phyloP scores from a whole-genome alignment of 345 rosid genomes.

The Salix dunnii region DNA sequence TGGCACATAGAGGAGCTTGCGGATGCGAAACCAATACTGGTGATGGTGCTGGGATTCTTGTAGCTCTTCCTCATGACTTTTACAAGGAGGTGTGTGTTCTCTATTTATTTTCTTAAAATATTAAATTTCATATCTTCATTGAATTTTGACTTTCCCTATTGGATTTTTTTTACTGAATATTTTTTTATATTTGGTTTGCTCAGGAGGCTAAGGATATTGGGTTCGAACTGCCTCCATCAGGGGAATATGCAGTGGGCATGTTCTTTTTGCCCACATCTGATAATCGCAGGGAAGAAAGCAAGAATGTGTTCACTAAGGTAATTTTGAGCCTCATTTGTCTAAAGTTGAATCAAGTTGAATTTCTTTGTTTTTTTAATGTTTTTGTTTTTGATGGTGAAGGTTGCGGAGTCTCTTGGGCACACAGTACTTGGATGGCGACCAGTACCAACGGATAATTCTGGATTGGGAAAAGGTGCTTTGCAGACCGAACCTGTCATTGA shows the following conservation, averaged over 20 bases:
- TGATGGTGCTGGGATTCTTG: slow-evolving; percentile 97
- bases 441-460: slow-evolving; percentile 84
- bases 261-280: slow-evolving; percentile 80
- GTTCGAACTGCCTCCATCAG: slow-evolving; percentile 73
- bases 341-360: not conserved
- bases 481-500: slow-evolving; percentile 89
- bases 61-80: slow-evolving; percentile 80
- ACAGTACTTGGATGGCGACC: slow-evolving; percentile 88
- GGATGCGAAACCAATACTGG: slow-evolving; percentile 98
- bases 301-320: slow-evolving; percentile 83
- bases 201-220: slow-evolving; percentile 75
- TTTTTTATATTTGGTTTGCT: not conserved
- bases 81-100: slow-evolving; percentile 51
- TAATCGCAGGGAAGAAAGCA: slow-evolving; percentile 73
- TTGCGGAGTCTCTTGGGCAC: slow-evolving; percentile 96
- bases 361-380: not conserved
- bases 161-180: not conserved
- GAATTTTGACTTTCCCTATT: not conserved
- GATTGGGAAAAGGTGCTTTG: slow-evolving; percentile 78
- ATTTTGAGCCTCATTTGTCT: not conserved
- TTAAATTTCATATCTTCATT: not conserved
- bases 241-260: slow-evolving; percentile 95
- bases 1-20: slow-evolving; percentile 98
- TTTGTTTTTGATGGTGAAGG: slow-evolving; percentile 33
- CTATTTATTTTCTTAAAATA: not conserved